A percentile compares a stretch with the other conserved stretches of the same genome.
These are phyloP conservation scores for Flaveria bidentis DNA, from an alignment of 129 eudicot species.

Conservation along the genomic window DNA sequence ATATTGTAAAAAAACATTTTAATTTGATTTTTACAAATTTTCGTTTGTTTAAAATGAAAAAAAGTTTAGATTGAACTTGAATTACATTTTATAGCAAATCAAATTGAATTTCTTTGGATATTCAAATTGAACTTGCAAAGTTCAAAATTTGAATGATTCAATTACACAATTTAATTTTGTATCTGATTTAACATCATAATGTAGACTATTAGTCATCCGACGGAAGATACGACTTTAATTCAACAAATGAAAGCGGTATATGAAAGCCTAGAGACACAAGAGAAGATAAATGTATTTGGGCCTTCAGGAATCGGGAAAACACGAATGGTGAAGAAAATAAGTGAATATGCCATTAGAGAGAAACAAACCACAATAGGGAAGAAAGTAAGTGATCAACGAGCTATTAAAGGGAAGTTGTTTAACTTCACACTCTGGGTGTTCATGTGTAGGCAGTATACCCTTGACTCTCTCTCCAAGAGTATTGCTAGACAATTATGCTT, in stretches of 20 bases:
- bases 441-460: constrained; percentile 20
- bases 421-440: constrained; percentile 42
- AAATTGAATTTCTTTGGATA: no score
- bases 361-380: constrained; percentile 25
- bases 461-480: constrained; percentile 27
- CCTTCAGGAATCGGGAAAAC: constrained; percentile 50
- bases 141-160: no score
- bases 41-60: no score
- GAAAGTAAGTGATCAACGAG: constrained; percentile 20
- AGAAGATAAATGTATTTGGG: constrained; percentile 31
- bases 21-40: no score
- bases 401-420: neutral
- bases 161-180: no score
- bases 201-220: neutral
- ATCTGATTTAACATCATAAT: no score
- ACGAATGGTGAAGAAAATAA: constrained; percentile 41
- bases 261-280: neutral
- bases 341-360: neutral
- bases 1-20: no score
- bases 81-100: no score
- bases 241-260: neutral
- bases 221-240: neutral
- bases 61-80: no score
- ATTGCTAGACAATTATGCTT: constrained; percentile 49
- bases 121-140: no score